Base-by-base conservation (phyloP, 805 yeast genomes). In the Myxozyma neglecta region DNA sequence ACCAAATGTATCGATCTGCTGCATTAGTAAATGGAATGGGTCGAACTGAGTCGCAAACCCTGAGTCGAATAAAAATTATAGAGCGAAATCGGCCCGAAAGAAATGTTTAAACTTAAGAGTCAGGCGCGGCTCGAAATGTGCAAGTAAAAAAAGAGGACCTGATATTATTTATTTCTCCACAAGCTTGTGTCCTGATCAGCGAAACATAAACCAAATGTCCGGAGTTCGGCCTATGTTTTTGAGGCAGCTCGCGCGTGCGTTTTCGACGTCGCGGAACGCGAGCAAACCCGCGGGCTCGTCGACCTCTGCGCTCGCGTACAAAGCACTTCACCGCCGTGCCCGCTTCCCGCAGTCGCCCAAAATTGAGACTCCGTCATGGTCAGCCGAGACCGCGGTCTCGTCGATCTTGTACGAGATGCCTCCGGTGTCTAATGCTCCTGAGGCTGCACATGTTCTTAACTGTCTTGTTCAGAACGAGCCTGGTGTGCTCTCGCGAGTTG, bases 391-490 rank as follows among this genome's bases (percentile, higher is more conserved):
- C 49, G 99, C 98, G 6, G 97, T 94, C 47, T 88, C 97, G 11
- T 90, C 97, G 11, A 94, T 94, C 69, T 80, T 94, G 67, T 93
- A 92, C 77, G 98, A 94, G 75, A 90, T 97, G 83, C 99, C 83
- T 53, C 81, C 80, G 13, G 72, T 77, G 20, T 74, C 63, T 49
- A 73, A 78, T 29, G 84, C 87, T 43, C 89, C 91, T 46, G 80
- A 82, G 69, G 86, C 88, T 68, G 89, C 89, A 71, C 99, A 94
- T 71, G 96, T 94, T 49, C 81, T 94, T 74, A 94, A 93, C 82
- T 94, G 99, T 79, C 82, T 94, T 73, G 99, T 94, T 16, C 98
- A 94, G 78, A 93, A 94, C 76, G 99, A 94, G 78, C 98, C 99
- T 7, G 99, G 99, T 81, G 99, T 94, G 50, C 80, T 94, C 70